These are phyloP conservation scores for Baudoinia panamericana DNA, from an alignment of 495 filamentous ascomycete genomes.

Conservation along the genomic window DNA sequence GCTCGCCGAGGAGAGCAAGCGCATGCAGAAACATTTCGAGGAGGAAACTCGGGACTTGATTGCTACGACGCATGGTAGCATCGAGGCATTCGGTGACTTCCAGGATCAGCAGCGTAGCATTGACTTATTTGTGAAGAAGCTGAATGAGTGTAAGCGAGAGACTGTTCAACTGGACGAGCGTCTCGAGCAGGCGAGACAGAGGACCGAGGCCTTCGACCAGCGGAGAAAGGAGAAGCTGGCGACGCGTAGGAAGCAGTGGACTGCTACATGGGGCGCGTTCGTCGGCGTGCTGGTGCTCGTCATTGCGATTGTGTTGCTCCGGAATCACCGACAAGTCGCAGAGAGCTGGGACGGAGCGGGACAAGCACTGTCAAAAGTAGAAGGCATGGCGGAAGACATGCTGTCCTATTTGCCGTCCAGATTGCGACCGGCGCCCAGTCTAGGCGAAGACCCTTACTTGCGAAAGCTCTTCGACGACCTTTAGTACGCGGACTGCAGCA, in stretches of 20 bases:
- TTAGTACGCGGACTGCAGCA: too few relatives aligned
- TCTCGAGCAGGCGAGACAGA: slow-evolving; percentile 48
- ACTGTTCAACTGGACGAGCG: slow-evolving; percentile 52
- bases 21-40: slow-evolving; percentile 50
- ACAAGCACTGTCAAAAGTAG: neutral
- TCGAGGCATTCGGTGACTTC: slow-evolving; percentile 54
- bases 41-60: slow-evolving; percentile 46
- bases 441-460: slow-evolving; percentile 16
- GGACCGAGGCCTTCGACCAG: slow-evolving; percentile 59
- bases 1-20: slow-evolving; percentile 47
- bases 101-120: slow-evolving; percentile 56
- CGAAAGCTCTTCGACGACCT: slow-evolving; percentile 16
- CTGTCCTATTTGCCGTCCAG: neutral
- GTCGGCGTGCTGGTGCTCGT: slow-evolving; percentile 12
- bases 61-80: slow-evolving; percentile 49
- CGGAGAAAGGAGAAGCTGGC: slow-evolving; percentile 62
- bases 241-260: slow-evolving; percentile 35
- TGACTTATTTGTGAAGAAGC: slow-evolving; percentile 48
- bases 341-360: slow-evolving; percentile 4
- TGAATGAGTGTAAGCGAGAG: slow-evolving; percentile 47
- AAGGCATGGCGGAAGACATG: slow-evolving; percentile 3
- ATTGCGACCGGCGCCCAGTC: slow-evolving; percentile 7
- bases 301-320: slow-evolving; percentile 10
- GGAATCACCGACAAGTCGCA: slow-evolving; percentile 5
- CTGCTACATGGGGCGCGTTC: slow-evolving; percentile 13